Base-by-base conservation (phyloP, 441 rosid genomes). In the Corymbia calophylla region DNA sequence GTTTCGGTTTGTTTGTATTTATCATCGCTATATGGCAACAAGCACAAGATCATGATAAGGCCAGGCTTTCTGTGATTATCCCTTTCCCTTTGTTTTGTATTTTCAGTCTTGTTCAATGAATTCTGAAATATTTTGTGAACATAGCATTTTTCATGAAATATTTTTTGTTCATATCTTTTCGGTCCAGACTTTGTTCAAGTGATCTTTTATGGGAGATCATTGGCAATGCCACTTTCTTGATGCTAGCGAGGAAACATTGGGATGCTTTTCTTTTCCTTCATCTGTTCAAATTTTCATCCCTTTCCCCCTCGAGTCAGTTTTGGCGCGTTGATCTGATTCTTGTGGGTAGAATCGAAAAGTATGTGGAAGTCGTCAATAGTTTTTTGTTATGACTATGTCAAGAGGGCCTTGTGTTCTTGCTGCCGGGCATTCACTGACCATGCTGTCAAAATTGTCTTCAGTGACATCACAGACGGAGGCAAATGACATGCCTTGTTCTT, bases 1-100 rank as follows among this genome's bases (percentile, higher is more conserved):
- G 19, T 64, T n/a, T 35, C 0, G 1, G 0, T 64, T 7, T n/a
- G n/a, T n/a, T n/a, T 1, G 5, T 64, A 0, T 1, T 7, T n/a
- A 27, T 60, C 17, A 6, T 60, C 1, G 1, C 27, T 31, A 60
- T 27, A 32, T 64, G 0, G 31, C 9, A 60, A 60, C 4, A 6
- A n/a, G 70, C 9, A 64, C 70, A 14, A 0, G 70, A 64, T 64
- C 35, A 64, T 64, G 9, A 6, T 3, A 64, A 1, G 70, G 19
- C 18, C 70, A 29, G n/a, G 19, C 70, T 64, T 64, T n/a, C 1
- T 64, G 35, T 64, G 3, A 64, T 64, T 35, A 64, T n/a, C 70
- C 16, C 7, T 64, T 64, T 64, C 70, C 70, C 16, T 14, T n/a
- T 7, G 70, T 3, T n/a, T 64, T n/a, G 2, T 3, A 64, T 62